These are phyloP conservation scores for Citrus trifoliata DNA, from an alignment of 345 rosid genomes.

Conservation along the genomic window DNA sequence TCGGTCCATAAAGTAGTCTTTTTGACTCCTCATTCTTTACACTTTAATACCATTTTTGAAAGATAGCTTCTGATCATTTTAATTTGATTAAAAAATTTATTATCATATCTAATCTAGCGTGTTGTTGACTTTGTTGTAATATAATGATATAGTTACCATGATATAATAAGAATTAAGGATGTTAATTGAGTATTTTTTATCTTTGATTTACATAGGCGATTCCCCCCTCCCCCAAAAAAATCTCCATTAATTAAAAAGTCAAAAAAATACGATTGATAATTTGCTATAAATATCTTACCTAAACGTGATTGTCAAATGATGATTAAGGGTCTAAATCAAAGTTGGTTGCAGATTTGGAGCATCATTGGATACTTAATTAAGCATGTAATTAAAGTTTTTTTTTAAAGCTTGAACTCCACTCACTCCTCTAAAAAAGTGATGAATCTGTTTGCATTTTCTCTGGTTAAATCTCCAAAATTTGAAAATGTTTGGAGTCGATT, in stretches of 20 bases:
- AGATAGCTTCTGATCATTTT: neutral
- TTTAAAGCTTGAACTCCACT: neutral
- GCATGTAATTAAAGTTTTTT: neutral
- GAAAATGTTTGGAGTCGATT: neutral
- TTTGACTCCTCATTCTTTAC: neutral
- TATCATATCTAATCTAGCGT: too few relatives aligned
- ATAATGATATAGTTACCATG: neutral
- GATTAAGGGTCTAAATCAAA: conserved; percentile 3
- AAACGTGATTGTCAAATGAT: conserved; percentile 1
- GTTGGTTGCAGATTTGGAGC: neutral
- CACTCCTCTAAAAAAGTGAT: neutral
- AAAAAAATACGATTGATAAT: neutral
- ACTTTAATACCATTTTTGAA: too few relatives aligned
- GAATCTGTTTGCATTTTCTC: neutral
- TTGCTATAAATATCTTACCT: neutral
- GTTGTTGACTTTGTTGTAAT: too few relatives aligned
- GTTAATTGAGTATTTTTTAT: neutral
- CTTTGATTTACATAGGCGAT: neutral
- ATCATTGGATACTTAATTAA: neutral
- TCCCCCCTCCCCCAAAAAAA: too few relatives aligned
- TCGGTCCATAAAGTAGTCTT: too few relatives aligned
- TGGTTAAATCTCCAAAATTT: neutral
- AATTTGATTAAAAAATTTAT: neutral
- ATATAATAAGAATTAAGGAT: neutral
- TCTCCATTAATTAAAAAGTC: neutral